Conservation (phyloP, 768 basidiomycete species). For the Terana coerulea region DNA sequence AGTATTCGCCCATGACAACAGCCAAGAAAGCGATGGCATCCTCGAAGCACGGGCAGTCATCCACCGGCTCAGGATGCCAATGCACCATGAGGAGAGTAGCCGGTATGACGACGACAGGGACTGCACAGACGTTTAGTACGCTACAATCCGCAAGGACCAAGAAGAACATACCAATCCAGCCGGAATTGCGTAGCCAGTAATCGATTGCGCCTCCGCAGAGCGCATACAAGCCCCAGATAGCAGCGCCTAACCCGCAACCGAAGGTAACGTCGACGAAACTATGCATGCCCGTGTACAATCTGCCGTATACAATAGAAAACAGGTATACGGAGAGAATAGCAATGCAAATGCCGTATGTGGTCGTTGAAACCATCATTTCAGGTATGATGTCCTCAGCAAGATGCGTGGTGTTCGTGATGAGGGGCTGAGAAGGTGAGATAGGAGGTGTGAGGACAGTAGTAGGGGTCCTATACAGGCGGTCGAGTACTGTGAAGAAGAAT, state of each 20-base stretch:
- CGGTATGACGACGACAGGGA: constrained; percentile 58
- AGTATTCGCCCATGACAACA: constrained; percentile 69
- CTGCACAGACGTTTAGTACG: constrained; percentile 25
- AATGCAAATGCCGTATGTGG: constrained; percentile 37
- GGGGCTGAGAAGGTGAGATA: constrained; percentile 18
- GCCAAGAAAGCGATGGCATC: constrained; percentile 93
- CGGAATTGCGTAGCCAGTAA: constrained; percentile 34
- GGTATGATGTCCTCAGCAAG: constrained; percentile 14
- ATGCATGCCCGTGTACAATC: constrained; percentile 88
- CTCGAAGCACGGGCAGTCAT: constrained; percentile 97
- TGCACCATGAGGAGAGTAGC: constrained; percentile 75
- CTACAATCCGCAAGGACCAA: constrained; percentile 13
- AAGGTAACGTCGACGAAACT: constrained; percentile 70
- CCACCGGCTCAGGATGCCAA: constrained; percentile 90
- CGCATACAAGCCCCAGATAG: constrained; percentile 52
- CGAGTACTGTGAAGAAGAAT: constrained; percentile 61
- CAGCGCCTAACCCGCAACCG: constrained; percentile 61
- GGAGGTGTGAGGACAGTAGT: constrained; percentile 11
- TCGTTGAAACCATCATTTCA: constrained; percentile 37
- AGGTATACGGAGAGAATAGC: constrained; percentile 52
- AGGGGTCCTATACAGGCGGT: constrained; percentile 40
- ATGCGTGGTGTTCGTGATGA: constrained; percentile 3
- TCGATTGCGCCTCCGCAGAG: constrained; percentile 36
- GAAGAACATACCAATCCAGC: constrained; percentile 32
- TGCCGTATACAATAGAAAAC: constrained; percentile 72